Evolutionary conservation across 257 asterid species (phyloP), one percentile per base, ranked within the genome.

Genomic region (Haberlea rhodopensis): DNA sequence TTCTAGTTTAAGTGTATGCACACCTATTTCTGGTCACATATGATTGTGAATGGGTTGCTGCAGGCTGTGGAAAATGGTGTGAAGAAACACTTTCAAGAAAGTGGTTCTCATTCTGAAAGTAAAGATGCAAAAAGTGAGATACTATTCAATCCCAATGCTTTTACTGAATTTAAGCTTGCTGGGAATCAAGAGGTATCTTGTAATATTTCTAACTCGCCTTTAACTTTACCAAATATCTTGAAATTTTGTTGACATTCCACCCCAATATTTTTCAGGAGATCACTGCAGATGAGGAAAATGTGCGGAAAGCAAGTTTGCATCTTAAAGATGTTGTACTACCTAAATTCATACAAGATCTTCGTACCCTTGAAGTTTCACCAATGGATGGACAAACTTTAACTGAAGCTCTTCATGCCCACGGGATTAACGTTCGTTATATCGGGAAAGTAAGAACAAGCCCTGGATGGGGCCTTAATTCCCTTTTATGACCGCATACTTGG

Each of bases 331-430:
- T 84, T 51, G 83, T 83, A 53, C 83, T 88, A 53, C 94, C 95
- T 11, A 91, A 88, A 77, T 88, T 91, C 78, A 69, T 86, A 48
- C 79, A 81, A 67, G 96, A 91, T 77, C 89, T 91, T 55, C 76
- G 88, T 73, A 74, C 88, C 62, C 98, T 91, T 66, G 98, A 91
- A 76, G 95, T 91, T 79, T 91, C 98, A 63, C 98, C 98, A 57
- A 88, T 88, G 96, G 96, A 91, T 78, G 98, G 98, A 21, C 95
- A 86, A 51, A 88, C 98, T 56, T 78, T 91, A 60, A 91, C 95
- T 43, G 98, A 91, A 77, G 95, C 96, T 48, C 91, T 91, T 67
- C 98, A 88, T 83, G 91, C 96, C 25, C 91, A 88, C 78, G 98
- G 98, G 48, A 82, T 91, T 67, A 91, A 91, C 64, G 78, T 88